Evolutionary conservation across 805 yeast genomes (phyloP).

Genomic region (Suhomyces canberraensis): DNA sequence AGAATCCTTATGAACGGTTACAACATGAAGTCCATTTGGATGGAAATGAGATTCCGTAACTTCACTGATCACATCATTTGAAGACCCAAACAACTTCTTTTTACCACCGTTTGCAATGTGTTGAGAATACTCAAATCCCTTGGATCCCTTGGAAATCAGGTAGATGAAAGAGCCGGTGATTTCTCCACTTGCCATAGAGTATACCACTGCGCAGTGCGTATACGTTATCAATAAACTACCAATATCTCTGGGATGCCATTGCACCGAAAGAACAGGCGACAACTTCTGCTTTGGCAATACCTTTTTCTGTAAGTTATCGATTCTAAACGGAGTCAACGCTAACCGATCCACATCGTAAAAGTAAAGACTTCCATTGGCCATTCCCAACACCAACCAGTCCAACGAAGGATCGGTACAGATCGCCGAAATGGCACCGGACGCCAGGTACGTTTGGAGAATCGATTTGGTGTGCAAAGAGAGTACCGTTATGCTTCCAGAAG

Average conservation of each 20-base stretch:
- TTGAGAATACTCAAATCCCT: constrained; percentile 47
- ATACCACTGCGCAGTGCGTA: constrained; percentile 62
- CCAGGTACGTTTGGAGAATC: constrained; percentile 55
- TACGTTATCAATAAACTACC: constrained; percentile 77
- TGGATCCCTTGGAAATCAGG: constrained; percentile 62
- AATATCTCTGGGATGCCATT: constrained; percentile 87
- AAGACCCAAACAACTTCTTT: constrained; percentile 36
- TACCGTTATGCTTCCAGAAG: constrained; percentile 58
- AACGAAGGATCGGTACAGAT: constrained; percentile 80
- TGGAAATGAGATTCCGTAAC: constrained; percentile 67
- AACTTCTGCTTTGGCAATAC: constrained; percentile 54
- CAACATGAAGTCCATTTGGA: constrained; percentile 86
- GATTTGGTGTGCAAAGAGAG: constrained; percentile 65
- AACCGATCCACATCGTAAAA: constrained; percentile 84
- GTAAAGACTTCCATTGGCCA: constrained; percentile 67
- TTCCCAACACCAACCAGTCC: constrained; percentile 83
- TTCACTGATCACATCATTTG: constrained; percentile 32
- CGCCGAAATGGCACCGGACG: constrained; percentile 66
- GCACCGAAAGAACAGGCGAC: constrained; percentile 64
- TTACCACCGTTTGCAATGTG: constrained; percentile 36
- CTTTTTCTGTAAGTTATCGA: constrained; percentile 67
- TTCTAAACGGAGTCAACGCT: constrained; percentile 55
- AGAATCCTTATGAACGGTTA: constrained; percentile 79
- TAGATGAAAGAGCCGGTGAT: constrained; percentile 58
- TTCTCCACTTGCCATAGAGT: constrained; percentile 59